Base-by-base conservation (phyloP, 208 protist genomes). In the Phytomonas serpens region DNA sequence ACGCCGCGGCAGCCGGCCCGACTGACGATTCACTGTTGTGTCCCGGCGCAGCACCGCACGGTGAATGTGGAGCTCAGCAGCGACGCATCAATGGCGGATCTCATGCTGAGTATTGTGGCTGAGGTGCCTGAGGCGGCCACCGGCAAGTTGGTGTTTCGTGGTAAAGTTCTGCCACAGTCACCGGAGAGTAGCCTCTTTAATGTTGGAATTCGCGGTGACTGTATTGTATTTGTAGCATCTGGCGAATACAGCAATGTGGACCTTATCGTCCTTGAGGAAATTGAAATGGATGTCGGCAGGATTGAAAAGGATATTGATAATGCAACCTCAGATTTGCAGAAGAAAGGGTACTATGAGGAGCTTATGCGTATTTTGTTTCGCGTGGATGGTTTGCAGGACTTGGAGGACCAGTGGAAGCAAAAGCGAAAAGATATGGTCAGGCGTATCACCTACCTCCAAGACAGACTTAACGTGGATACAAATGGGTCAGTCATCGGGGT, bases 311-410 rank as follows among this genome's bases (percentile, higher is more conserved):
- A 83, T n/a, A 67, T 79, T 47, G 51, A 68, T 0, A 32, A 32
- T 6, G 65, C 67, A 0, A 64, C 85, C 32, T 79, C 83, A 7
- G 76, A 80, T 3, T 37, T 81, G 42, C 72, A 88, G 69, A 74
- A 81, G 19, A 87, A 86, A 37, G 87, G 87, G 31, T 90, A 88
- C 67, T 93, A 95, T 64, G 90, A 95, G 67, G 79, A 87, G 68
- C 78, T 95, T 2, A 95, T 95, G 90, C 85, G 87, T 51, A 84
- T 95, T 69, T 75, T 95, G 0, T 89, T 95, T 64, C 79, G 82
- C 61, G 85, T 81, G 0, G 90, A 95, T 62, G 83, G 79, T 23
- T 71, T 95, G 27, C 81, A 86, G 37, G 77, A 82, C 19, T 76
- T 95, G 6, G 86, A 93, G 42, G 86, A 78, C 5, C 78, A 85